Evolutionary conservation across 163 green algal genomes (phyloP).

Genomic region (Picocystis sp.): DNA sequence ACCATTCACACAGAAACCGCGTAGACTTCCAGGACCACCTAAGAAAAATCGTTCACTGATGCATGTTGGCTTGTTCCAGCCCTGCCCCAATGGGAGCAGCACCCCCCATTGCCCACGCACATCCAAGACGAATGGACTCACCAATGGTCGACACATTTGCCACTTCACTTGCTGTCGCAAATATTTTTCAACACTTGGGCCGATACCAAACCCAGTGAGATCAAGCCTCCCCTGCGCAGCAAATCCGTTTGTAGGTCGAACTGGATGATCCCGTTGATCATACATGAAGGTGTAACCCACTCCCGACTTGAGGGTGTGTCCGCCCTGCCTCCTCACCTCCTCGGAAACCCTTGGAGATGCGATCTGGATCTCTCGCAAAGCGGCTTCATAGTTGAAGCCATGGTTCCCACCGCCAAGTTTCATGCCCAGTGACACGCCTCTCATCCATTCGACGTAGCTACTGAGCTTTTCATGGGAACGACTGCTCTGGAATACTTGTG

Average conservation of each 20-base stretch:
- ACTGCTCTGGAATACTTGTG: background rate
- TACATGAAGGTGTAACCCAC: too few relatives aligned
- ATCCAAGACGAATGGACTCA: background rate
- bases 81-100: background rate
- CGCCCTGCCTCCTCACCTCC: too few relatives aligned
- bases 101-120: constrained; percentile 1
- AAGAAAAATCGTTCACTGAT: constrained; percentile 61
- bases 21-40: constrained; percentile 32
- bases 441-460: too few relatives aligned
- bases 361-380: too few relatives aligned
- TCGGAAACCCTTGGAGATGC: too few relatives aligned
- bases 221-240: constrained; percentile 1
- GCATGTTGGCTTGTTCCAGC: constrained; percentile 15
- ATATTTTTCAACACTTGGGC: constrained; percentile 1
- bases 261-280: background rate
- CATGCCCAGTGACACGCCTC: too few relatives aligned
- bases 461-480: too few relatives aligned
- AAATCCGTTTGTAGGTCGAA: constrained; percentile 1
- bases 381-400: too few relatives aligned
- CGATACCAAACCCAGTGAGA: background rate
- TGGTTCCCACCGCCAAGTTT: too few relatives aligned
- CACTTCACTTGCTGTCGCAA: constrained; percentile 6
- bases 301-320: too few relatives aligned
- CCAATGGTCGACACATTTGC: background rate
- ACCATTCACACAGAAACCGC: constrained; percentile 32